Conservation (phyloP, 116 monocot species). For the Posidonia oceanica region DNA sequence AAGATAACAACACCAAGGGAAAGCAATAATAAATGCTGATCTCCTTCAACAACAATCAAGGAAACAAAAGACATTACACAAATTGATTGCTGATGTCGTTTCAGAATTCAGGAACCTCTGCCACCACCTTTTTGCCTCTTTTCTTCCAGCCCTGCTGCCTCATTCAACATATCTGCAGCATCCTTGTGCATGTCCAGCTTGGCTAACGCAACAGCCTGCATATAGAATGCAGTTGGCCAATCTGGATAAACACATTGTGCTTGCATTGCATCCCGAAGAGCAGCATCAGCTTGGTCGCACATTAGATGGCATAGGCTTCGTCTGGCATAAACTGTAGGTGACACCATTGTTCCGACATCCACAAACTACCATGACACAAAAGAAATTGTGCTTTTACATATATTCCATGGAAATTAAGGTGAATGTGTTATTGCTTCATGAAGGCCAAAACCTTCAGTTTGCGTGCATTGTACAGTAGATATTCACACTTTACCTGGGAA, state of each 20-base stretch:
- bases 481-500: conserved; percentile 48
- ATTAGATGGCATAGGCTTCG: conserved; percentile 72
- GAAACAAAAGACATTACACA: too few species aligned
- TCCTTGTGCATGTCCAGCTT: conserved; percentile 81
- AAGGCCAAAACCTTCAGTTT: too few species aligned
- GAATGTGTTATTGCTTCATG: too few species aligned
- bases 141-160: conserved; percentile 69
- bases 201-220: conserved; percentile 74
- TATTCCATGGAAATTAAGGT: too few species aligned
- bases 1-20: too few species aligned
- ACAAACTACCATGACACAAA: conserved; percentile 36
- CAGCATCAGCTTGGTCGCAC: conserved; percentile 62
- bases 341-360: conserved; percentile 67
- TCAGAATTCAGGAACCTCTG: not conserved
- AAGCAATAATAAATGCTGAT: too few species aligned
- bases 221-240: conserved; percentile 87
- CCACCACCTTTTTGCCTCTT: conserved; percentile 15
- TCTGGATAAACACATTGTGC: conserved; percentile 70
- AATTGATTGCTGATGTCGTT: not conserved
- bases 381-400: too few species aligned
- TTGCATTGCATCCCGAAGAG: conserved; percentile 88
- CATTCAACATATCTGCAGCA: conserved; percentile 67
- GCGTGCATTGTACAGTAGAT: too few species aligned
- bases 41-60: too few species aligned
- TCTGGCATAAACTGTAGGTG: conserved; percentile 73